Evolutionary conservation across 1,284 basidiomycete species (phyloP), one percentile per base, ranked within the genome.

Genomic region (Cystobasidium slooffiae): DNA sequence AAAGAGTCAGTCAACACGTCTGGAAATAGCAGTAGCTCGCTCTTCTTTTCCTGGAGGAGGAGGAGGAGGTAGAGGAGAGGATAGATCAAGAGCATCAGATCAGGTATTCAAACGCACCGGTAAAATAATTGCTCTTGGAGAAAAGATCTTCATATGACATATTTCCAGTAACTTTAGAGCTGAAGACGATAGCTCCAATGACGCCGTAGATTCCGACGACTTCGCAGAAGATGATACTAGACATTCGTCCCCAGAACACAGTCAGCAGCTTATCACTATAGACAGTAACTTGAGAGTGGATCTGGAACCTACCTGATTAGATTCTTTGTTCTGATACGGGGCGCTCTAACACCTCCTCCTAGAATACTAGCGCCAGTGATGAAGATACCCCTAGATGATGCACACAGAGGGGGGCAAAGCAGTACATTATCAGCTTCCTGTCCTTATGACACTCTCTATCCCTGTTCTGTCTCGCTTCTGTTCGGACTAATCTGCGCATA

Each of bases 211-310:
- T 76, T 53, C 77, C 78, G 56, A 78, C 70, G 78, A 97, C 96
- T 86, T 99, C 96, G 83, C 96, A 98, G 86, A 99, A 98, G 82
- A 99, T 98, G 85, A 99, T 95, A 77, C 94, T 96, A 79, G n/a
- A n/a, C n/a, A n/a, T n/a, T 12, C 46, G 37, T 66, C 8, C 20
- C 20, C 22, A 20, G 31, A 20, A 9, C 20, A 61, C 43, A 41
- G 53, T 8, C 37, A 51, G 10, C 20, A 49, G 10, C 14, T 61
- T 41, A 10, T 41, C 14, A 58, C 14, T 7, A 9, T 20, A n/a
- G 20, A 49, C 44, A 41, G n/a, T 22, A 66, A 44, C 24, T 24
- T 68, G 64, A n/a, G n/a, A n/a, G n/a, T n/a, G 22, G 56, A 20
- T 61, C 55, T 43, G 8, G 22, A 39, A 82, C 87, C 75, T 74